phyloP scores from a whole-genome alignment of 1,139 yeast genomes.

The Suhomyces bolitotheri region DNA sequence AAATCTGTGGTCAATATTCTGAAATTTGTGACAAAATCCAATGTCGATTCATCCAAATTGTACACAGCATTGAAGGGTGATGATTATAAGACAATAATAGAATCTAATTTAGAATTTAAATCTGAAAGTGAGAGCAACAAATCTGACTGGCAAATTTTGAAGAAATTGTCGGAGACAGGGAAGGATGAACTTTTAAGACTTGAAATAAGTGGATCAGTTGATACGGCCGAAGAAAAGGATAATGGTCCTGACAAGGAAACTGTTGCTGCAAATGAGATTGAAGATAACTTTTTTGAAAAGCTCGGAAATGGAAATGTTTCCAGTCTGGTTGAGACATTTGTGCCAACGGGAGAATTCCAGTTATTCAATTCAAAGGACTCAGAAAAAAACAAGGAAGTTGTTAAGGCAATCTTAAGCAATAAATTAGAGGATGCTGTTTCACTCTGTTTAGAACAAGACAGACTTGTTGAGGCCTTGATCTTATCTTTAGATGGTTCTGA shows the following conservation, averaged over 20 bases:
- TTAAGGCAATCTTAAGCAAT: conserved; percentile 61
- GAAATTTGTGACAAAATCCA: conserved; percentile 46
- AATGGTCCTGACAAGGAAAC: conserved; percentile 17
- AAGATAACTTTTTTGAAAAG: conserved; percentile 50
- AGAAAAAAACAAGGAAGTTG: conserved; percentile 45
- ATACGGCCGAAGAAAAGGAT: conserved; percentile 21
- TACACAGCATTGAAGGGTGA: conserved; percentile 59
- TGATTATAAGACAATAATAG: conserved; percentile 56
- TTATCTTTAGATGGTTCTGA: conserved; percentile 75
- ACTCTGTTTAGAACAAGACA: conserved; percentile 61
- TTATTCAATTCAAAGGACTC: conserved; percentile 26
- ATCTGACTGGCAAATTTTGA: conserved; percentile 77
- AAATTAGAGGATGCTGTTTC: conserved; percentile 69
- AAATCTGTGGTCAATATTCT: conserved; percentile 51
- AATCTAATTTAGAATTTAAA: conserved; percentile 46
- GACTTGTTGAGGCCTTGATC: conserved; percentile 76
- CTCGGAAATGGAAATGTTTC: conserved; percentile 33
- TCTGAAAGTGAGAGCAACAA: conserved; percentile 46
- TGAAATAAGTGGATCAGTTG: conserved; percentile 21
- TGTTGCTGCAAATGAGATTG: conserved; percentile 22
- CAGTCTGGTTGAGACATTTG: conserved; percentile 23
- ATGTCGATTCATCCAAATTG: conserved; percentile 48
- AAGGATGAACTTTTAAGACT: conserved; percentile 40
- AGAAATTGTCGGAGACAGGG: conserved; percentile 54
- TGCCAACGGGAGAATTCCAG: conserved; percentile 50